A percentile compares a stretch with the other conserved stretches of the same genome.
Conservation (phyloP, 192 early-diverging fungal species). For the Podila minutissima region DNA sequence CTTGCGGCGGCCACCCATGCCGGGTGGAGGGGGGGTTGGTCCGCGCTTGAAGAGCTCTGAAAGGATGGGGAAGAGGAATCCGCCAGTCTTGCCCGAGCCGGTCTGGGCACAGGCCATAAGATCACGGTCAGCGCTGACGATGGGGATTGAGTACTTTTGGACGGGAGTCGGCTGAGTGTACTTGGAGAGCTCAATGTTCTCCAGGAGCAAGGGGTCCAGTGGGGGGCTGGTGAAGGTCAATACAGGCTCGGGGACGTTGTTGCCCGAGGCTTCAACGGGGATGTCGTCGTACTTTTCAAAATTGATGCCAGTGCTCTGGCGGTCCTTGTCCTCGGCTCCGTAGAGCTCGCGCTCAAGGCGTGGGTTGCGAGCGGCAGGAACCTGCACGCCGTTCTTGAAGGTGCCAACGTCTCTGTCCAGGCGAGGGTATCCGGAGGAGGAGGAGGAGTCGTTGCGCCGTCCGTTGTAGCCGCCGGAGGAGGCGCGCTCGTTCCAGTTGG, state of each 20-base stretch:
- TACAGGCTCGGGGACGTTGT: slow-evolving; percentile 65
- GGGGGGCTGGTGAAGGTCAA: slow-evolving; percentile 62
- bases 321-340: slow-evolving; percentile 76
- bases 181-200: slow-evolving; percentile 87
- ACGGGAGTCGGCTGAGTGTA: slow-evolving; percentile 95
- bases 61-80: slow-evolving; percentile 96
- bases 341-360: slow-evolving; percentile 85
- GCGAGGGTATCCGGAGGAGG: slow-evolving; percentile 22
- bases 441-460: slow-evolving; percentile 31
- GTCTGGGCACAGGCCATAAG: slow-evolving; percentile 99
- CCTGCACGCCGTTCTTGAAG: slow-evolving; percentile 73
- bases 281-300: slow-evolving; percentile 99
- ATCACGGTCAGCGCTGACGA: slow-evolving; percentile 86
- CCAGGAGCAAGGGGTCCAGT: slow-evolving; percentile 85
- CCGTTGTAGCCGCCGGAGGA: slow-evolving; percentile 43
- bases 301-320: slow-evolving; percentile 92
- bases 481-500: slow-evolving; percentile 53
- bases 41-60: slow-evolving; percentile 89
- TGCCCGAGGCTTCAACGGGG: slow-evolving; percentile 89
- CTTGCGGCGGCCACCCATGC: slow-evolving; percentile 74
- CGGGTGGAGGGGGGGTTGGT: slow-evolving; percentile 56
- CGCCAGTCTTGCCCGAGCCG: slow-evolving; percentile 94
- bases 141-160: slow-evolving; percentile 91
- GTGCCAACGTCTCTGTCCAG: slow-evolving; percentile 34
- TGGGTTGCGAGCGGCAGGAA: slow-evolving; percentile 78